Percentiles rank a stretch among this genome's conserved stretches.
Evolutionary conservation across 192 early-diverging fungal genomes (phyloP).

Genomic region (Coemansia reversa): DNA sequence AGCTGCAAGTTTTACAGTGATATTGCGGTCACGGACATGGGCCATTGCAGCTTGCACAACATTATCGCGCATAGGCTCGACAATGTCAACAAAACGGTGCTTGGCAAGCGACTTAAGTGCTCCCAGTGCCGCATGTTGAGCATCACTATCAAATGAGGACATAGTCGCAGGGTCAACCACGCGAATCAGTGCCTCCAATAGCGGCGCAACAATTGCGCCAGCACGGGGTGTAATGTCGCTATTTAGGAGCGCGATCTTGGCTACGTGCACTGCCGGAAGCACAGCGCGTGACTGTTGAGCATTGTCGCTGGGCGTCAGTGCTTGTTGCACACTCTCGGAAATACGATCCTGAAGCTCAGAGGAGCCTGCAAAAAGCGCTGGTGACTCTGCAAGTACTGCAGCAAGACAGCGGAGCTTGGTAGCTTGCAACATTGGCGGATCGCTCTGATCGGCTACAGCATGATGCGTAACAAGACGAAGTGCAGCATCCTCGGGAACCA

Average conservation of each 20-base stretch:
- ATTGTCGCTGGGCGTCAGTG: conserved; percentile 50
- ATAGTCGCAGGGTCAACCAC: conserved; percentile 24
- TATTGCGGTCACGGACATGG: conserved; percentile 74
- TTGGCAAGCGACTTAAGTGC: conserved; percentile 60
- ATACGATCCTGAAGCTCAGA: conserved; percentile 62
- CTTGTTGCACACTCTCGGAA: conserved; percentile 59
- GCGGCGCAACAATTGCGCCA: neutral
- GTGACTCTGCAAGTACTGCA: conserved; percentile 64
- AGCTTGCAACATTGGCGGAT: conserved; percentile 47
- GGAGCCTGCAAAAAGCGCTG: conserved; percentile 56
- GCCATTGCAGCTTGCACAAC: conserved; percentile 69
- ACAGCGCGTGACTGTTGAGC: conserved; percentile 26
- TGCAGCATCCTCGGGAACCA: conserved; percentile 20
- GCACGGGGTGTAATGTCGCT: neutral
- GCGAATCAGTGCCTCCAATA: conserved; percentile 27
- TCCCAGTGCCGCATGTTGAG: conserved; percentile 56
- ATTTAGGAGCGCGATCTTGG: conserved; percentile 28
- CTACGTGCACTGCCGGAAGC: conserved; percentile 31
- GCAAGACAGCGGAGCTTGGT: conserved; percentile 75
- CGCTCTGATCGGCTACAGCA: conserved; percentile 9
- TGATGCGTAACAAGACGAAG: conserved; percentile 23
- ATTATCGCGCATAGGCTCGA: conserved; percentile 54
- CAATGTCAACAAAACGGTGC: conserved; percentile 45
- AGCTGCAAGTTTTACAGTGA: conserved; percentile 82
- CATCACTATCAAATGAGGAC: conserved; percentile 30